Conservation (phyloP, 352 stramenopile genomes). For the Globisporangium solare region DNA sequence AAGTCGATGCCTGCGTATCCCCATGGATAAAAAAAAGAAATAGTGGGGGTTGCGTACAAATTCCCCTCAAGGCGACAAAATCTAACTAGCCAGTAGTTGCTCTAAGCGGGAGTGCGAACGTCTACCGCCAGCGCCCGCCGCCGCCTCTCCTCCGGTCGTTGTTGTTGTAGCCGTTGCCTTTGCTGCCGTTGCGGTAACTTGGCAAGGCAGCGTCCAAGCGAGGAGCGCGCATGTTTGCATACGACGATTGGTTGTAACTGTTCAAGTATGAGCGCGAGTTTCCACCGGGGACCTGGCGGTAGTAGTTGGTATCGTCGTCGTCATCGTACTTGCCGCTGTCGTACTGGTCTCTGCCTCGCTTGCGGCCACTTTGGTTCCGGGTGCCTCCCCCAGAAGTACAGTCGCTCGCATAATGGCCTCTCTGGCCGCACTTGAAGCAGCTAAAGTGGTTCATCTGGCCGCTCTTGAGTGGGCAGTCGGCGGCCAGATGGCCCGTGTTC, state of each 20-base stretch:
- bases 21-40: background rate
- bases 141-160: constrained; percentile 13
- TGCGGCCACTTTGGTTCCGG: constrained; percentile 28
- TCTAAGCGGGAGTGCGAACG: background rate
- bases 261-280: constrained; percentile 9
- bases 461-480: constrained; percentile 51
- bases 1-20: no score
- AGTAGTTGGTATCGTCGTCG: constrained; percentile 25
- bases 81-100: background rate
- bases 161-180: constrained; percentile 8
- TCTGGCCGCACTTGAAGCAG: constrained; percentile 47
- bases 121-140: constrained; percentile 14
- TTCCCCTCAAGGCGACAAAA: no score
- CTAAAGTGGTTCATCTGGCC: constrained; percentile 37
- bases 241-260: constrained; percentile 9
- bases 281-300: constrained; percentile 27
- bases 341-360: constrained; percentile 46
- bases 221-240: constrained; percentile 10
- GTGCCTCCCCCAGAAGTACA: constrained; percentile 18
- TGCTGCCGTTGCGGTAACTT: constrained; percentile 11
- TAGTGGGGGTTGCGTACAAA: background rate
- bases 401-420: constrained; percentile 47
- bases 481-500: constrained; percentile 62
- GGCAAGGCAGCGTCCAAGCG: constrained; percentile 15
- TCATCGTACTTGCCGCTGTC: constrained; percentile 28